These are phyloP conservation scores for Vaccinium vitisidaea DNA, from an alignment of 148 eudicot species.

Conservation along the genomic window DNA sequence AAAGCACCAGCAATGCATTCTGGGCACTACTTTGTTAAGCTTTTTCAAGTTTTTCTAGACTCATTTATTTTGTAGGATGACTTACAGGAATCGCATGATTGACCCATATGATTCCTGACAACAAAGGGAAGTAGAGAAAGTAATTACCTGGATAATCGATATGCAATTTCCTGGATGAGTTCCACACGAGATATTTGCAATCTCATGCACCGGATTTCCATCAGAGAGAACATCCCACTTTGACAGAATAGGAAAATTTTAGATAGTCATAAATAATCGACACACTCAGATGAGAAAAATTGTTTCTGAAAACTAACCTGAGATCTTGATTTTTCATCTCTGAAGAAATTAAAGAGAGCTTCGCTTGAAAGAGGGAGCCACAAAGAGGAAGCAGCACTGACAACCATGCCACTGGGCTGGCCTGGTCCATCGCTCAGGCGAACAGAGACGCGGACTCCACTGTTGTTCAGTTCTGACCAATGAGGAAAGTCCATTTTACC, in stretches of 20 bases:
- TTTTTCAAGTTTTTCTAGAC: neutral
- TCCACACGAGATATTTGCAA: slow-evolving; percentile 39
- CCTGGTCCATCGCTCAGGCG: slow-evolving; percentile 25
- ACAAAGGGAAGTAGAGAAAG: neutral
- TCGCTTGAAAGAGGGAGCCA: slow-evolving; percentile 52
- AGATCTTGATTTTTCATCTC: slow-evolving; percentile 31
- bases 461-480: slow-evolving; percentile 21
- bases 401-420: slow-evolving; percentile 32
- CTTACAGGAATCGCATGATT: neutral
- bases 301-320: slow-evolving; percentile 31
- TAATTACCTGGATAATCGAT: slow-evolving; percentile 50
- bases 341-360: slow-evolving; percentile 42
- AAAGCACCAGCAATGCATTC: neutral
- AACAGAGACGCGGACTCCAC: slow-evolving; percentile 28
- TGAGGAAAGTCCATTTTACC: slow-evolving; percentile 20
- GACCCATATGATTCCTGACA: neutral
- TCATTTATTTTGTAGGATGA: neutral
- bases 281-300: neutral
- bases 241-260: neutral
- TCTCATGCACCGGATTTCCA: slow-evolving; percentile 29
- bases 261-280: neutral
- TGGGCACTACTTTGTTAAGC: neutral
- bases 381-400: slow-evolving; percentile 38
- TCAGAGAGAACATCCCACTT: slow-evolving; percentile 61
- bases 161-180: slow-evolving; percentile 39